These are phyloP conservation scores for Begonia fuchsioides DNA, from an alignment of 306 rosid species.

Conservation along the genomic window DNA sequence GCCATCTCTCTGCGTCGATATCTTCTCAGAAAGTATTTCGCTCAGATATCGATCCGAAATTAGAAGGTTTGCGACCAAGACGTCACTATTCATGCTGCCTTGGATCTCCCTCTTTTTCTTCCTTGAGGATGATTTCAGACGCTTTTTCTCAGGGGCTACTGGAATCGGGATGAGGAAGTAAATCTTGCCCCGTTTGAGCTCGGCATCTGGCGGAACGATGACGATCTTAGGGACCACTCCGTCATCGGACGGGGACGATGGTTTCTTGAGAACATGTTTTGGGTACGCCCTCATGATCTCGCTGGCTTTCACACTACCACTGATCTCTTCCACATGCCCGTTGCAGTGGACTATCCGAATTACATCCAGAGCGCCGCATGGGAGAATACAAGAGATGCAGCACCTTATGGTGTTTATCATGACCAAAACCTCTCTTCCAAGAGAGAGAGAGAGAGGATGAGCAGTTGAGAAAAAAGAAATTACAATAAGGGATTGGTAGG, in stretches of 20 bases:
- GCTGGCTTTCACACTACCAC: slow-evolving; percentile 51
- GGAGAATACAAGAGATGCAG: slow-evolving; percentile 93
- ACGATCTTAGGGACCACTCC: slow-evolving; percentile 59
- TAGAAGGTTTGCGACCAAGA: slow-evolving; percentile 26
- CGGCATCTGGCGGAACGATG: slow-evolving; percentile 83
- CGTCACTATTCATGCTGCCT: slow-evolving; percentile 5
- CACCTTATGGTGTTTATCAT: slow-evolving; percentile 79
- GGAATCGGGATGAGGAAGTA: slow-evolving; percentile 90
- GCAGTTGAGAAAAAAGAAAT: neutral
- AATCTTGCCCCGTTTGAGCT: slow-evolving; percentile 88
- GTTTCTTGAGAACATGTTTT: slow-evolving; percentile 74
- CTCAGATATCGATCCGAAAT: slow-evolving; percentile 60
- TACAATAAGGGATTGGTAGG: neutral
- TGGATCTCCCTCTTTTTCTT: slow-evolving; percentile 19
- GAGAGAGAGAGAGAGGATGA: neutral
- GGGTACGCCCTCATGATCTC: slow-evolving; percentile 86
- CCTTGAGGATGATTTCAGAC: slow-evolving; percentile 15
- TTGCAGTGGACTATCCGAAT: slow-evolving; percentile 78
- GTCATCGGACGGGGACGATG: slow-evolving; percentile 37
- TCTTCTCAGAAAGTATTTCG: slow-evolving; percentile 75
- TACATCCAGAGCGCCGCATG: slow-evolving; percentile 86
- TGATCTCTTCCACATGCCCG: slow-evolving; percentile 77
- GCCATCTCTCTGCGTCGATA: slow-evolving; percentile 54
- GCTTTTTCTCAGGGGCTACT: slow-evolving; percentile 15
- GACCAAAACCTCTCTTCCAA: slow-evolving; percentile 6